A percentile compares a stretch with the other conserved stretches of the same genome.
These are phyloP conservation scores for Dictyostelium intermedium DNA, from an alignment of 78 protist species.

Conservation along the genomic window DNA sequence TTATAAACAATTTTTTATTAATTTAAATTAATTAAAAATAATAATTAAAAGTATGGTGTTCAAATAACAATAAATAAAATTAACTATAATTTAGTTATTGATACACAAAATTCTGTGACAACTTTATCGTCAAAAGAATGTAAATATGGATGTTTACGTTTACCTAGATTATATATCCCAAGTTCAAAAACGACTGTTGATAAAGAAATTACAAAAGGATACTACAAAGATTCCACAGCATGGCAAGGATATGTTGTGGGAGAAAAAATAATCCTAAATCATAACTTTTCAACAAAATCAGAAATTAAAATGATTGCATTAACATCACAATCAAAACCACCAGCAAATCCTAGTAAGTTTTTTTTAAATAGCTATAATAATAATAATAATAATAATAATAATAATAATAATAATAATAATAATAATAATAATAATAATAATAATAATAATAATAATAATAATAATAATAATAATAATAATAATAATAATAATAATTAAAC, in stretches of 20 bases:
- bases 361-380: too few relatives aligned
- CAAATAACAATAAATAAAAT: neutral
- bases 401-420: too few relatives aligned
- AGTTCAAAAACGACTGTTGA: conserved; percentile 18
- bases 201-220: neutral
- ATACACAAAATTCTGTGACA: conserved; percentile 43
- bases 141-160: conserved; percentile 51
- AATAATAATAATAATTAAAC: too few relatives aligned
- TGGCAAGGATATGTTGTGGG: conserved; percentile 10
- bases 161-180: conserved; percentile 9
- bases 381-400: too few relatives aligned
- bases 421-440: too few relatives aligned
- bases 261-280: neutral
- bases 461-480: too few relatives aligned
- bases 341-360: conserved; percentile 15
- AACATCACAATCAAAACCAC: conserved; percentile 73
- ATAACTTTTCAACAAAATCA: neutral
- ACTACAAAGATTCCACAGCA: neutral
- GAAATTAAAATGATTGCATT: conserved; percentile 27
- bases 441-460: too few relatives aligned
- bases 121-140: conserved; percentile 6
- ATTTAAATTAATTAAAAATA: neutral
- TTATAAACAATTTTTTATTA: too few relatives aligned
- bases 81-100: conserved; percentile 4
- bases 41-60: conserved; percentile 32